Conservation (phyloP, 169 alveolate genomes). For the Plasmodium malariae region DNA sequence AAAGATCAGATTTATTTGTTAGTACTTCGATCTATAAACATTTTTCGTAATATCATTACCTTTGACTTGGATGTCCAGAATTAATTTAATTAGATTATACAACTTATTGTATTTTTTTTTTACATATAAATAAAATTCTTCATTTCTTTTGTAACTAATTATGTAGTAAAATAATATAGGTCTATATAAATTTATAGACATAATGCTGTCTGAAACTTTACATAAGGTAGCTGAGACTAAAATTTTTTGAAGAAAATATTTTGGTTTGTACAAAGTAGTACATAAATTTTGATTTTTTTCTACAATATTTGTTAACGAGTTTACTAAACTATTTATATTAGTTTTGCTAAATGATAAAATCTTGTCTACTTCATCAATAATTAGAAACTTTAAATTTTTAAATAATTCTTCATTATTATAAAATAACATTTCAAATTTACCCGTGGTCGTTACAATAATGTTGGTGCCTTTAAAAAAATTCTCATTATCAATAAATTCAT, state of each 20-base stretch:
- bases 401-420: slow-evolving; percentile 73
- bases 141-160: slow-evolving; percentile 32
- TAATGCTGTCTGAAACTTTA: slow-evolving; percentile 54
- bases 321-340: slow-evolving; percentile 45
- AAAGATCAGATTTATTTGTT: too few relatives aligned
- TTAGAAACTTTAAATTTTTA: slow-evolving; percentile 63
- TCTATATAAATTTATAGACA: slow-evolving; percentile 69
- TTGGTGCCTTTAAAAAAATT: slow-evolving; percentile 12
- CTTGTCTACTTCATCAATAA: slow-evolving; percentile 81
- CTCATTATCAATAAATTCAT: slow-evolving; percentile 30
- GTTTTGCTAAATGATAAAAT: slow-evolving; percentile 27
- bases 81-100: slow-evolving; percentile 8
- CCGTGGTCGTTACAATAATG: slow-evolving; percentile 58
- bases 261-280: slow-evolving; percentile 42
- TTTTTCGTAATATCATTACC: too few relatives aligned
- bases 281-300: slow-evolving; percentile 18
- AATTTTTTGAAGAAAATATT: slow-evolving; percentile 54
- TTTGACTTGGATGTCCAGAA: slow-evolving; percentile 6
- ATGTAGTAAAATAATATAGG: slow-evolving; percentile 72
- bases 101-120: slow-evolving; percentile 22
- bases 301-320: slow-evolving; percentile 48
- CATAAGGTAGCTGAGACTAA: slow-evolving; percentile 66
- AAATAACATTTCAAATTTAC: slow-evolving; percentile 64
- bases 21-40: too few relatives aligned
- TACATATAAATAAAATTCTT: slow-evolving; percentile 38